Evolutionary conservation across 176 grass and related monocot genomes (phyloP), one percentile per base, ranked within the genome.

Genomic region (Elymus sibiricus): DNA sequence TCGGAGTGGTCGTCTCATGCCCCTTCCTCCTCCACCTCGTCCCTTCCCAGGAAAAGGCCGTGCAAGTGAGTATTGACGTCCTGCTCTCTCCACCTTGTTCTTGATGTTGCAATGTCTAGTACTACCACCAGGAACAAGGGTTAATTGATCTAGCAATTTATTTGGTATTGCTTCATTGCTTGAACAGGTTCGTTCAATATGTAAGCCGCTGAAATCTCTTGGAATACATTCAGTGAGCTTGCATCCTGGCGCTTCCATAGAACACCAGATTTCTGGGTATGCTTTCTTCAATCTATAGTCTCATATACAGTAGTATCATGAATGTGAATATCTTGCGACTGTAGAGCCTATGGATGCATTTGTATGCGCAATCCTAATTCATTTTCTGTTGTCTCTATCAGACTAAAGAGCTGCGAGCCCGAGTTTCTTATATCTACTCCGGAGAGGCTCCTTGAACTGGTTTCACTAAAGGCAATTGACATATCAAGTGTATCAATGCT

Each of bases 171-270:
- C 72, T 75, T 90, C 66, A 2, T n/a, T 77, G 34, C 78, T 75
- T 92, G 46, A 3, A 17, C 75, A 92, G 94, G 90, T 90, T 49
- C 88, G 92, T 63, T 90, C 94, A 3, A 75, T 96, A 64, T 99
- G 90, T 85, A 99, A 94, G 60, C 88, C 90, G 6, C 77, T 99
- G 9, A 96, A 94, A 68, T 2, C 85, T 39, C 86, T 99, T 75
- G 94, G 97, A 39, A 90, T 96, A 73, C 97, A 96, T 88, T 89
- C 97, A 12, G 94, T 99, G 40, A 96, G 90, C 89, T 92, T 99
- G 79, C 97, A 96, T 70, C 82, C 90, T 8, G 82, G 86, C 0
- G 87, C 90, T 40, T 90, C 92, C 11, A 65, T 96, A 15, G 88
- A 96, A 25, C 94, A 91, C 76, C 92, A 99, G 82, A 81, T 93